phyloP scores from a whole-genome alignment of 2,329 filamentous ascomycete species.

The Coleophoma eucalyptorum region DNA sequence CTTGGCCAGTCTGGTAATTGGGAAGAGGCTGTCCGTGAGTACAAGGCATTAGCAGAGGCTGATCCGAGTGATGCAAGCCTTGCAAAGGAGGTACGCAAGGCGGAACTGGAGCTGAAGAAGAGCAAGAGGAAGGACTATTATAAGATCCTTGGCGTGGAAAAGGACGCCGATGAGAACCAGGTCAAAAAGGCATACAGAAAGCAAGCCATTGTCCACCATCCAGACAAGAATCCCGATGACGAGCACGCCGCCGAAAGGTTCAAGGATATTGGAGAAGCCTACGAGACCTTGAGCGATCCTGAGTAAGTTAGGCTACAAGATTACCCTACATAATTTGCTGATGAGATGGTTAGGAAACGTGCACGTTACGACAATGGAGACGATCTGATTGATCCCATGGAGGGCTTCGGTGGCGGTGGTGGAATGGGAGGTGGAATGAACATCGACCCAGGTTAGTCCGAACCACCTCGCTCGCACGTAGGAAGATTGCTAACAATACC shows the following conservation, averaged over 20 bases:
- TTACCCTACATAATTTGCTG: too few species aligned
- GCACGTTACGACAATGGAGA: slow-evolving; percentile 89
- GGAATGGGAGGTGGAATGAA: slow-evolving; percentile 46
- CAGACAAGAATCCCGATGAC: slow-evolving; percentile 94
- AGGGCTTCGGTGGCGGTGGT: slow-evolving; percentile 64
- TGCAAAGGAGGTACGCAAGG: slow-evolving; percentile 79
- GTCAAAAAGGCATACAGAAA: slow-evolving; percentile 98
- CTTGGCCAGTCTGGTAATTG: slow-evolving; percentile 81
- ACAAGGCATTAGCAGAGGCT: slow-evolving; percentile 79
- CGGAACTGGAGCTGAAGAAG: slow-evolving; percentile 97
- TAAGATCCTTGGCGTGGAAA: slow-evolving; percentile 87
- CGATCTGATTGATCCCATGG: slow-evolving; percentile 81
- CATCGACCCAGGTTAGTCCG: slow-evolving; percentile 20
- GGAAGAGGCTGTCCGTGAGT: slow-evolving; percentile 87
- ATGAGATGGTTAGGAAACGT: slow-evolving; percentile 59
- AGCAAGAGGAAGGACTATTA: slow-evolving; percentile 97
- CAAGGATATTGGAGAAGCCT: slow-evolving; percentile 97
- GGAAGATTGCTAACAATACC: slow-evolving; percentile 17
- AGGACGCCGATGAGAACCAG: slow-evolving; percentile 76
- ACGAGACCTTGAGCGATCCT: slow-evolving; percentile 91
- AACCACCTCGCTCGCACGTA: background rate
- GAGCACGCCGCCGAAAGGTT: slow-evolving; percentile 82
- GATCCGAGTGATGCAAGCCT: slow-evolving; percentile 80
- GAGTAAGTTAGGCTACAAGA: slow-evolving; percentile 57
- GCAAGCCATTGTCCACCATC: slow-evolving; percentile 89